Base-by-base conservation (phyloP, 2,329 filamentous ascomycete genomes). In the Apiospora hydei region DNA sequence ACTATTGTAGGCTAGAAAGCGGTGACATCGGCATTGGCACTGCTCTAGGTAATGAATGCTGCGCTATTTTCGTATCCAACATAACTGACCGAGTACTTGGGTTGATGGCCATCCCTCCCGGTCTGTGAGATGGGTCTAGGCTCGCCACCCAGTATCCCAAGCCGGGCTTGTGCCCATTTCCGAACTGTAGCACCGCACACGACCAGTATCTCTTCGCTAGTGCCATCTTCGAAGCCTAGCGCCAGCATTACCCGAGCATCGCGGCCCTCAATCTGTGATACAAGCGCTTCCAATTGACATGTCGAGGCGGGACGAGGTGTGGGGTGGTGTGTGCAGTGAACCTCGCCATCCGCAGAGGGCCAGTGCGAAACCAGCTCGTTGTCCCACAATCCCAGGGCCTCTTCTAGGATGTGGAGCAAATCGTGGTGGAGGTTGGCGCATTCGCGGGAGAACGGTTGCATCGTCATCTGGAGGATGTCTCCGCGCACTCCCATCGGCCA, bases 401-500 rank as follows among this genome's bases (percentile, higher is more conserved):
- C 67, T 16, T 68, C 67, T 5, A 68, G n/a, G 16, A 68, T 68
- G 24, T 38, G 43, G 1, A 68, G 67, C 16, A 68, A 14, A 14
- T 68, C 67, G 24, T 68, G 24, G 7, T 68, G 67, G 2, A 68
- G 43, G 67, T 49, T 46, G 3, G 46, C 43, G 24, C 67, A 68
- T 6, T 49, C 46, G 6, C 67, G 43, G 3, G n/a, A 30, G 14
- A 68, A 68, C 7, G 38, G 43, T 43, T 68, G 67, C 38, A 68
- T 46, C 7, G 16, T n/a, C 67, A 68, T 46, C 41, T 49, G 43
- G 8, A 68, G 24, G 8, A 68, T 49, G 24, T 68, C 66, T 21
- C 66, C 66, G 18, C 66, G 66, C 43, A 68, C 66, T 21, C 66
- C 66, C 4, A 68, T 26, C 24, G 66, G 66, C 66, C 66, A 68